Conservation (phyloP, 148 eudicot genomes). For the Camellia sinensis region DNA sequence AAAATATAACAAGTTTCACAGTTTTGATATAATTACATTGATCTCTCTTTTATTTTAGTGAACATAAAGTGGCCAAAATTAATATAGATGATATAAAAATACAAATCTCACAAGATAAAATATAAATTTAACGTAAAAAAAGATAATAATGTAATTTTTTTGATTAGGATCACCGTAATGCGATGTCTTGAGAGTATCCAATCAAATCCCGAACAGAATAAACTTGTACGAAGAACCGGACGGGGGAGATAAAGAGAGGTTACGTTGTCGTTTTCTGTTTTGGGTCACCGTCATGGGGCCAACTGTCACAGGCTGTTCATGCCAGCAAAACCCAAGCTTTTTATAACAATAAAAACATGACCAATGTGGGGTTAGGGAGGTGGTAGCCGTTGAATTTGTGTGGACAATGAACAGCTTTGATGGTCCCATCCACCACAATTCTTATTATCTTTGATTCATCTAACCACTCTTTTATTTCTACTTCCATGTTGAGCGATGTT, state of each 20-base stretch:
- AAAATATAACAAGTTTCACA: too few species aligned
- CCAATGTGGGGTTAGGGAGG: conserved; percentile 1
- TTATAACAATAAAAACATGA: not conserved
- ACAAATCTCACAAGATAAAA: too few species aligned
- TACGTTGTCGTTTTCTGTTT: not conserved
- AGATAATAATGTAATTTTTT: too few species aligned
- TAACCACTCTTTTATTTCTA: too few species aligned
- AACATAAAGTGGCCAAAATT: too few species aligned
- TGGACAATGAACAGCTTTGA: not conserved
- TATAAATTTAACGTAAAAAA: too few species aligned
- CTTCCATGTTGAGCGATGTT: too few species aligned
- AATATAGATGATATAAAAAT: too few species aligned
- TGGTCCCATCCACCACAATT: not conserved
- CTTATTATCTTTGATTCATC: too few species aligned
- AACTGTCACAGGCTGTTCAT: not conserved
- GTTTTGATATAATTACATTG: too few species aligned
- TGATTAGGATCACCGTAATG: too few species aligned
- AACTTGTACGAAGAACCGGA: not conserved
- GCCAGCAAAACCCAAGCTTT: not conserved
- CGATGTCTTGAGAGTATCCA: not conserved
- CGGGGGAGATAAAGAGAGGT: not conserved
- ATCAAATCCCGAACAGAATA: not conserved
- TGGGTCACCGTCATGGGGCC: conserved; percentile 12
- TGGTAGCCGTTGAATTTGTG: conserved; percentile 14
- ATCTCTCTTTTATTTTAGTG: too few species aligned